A percentile compares a stretch with the other conserved stretches of the same genome.
These are phyloP conservation scores for Cercospora sp. DNA, from an alignment of 2,329 filamentous ascomycete species.

Conservation along the genomic window DNA sequence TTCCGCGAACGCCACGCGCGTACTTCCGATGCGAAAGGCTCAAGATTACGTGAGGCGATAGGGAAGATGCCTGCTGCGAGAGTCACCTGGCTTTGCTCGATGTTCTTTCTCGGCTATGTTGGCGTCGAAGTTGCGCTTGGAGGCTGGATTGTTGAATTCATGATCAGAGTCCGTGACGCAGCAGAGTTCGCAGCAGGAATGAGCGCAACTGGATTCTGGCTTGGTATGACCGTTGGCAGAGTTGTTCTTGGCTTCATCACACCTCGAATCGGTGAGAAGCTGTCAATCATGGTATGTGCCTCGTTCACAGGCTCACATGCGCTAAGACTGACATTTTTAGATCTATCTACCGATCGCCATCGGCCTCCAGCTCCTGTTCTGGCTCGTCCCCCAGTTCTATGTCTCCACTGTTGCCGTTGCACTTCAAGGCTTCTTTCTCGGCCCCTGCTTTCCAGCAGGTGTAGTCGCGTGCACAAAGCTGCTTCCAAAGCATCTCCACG, in stretches of 20 bases:
- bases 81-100: conserved; percentile 71
- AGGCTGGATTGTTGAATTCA: conserved; percentile 84
- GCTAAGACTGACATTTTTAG: conserved; percentile 32
- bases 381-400: conserved; percentile 76
- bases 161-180: conserved; percentile 73
- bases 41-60: conserved; percentile 56
- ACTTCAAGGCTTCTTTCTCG: conserved; percentile 75
- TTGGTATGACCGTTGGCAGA: conserved; percentile 74
- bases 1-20: conserved; percentile 56
- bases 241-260: conserved; percentile 75
- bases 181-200: conserved; percentile 71
- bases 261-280: conserved; percentile 69
- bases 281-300: conserved; percentile 45
- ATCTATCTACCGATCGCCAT: conserved; percentile 66
- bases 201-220: conserved; percentile 79
- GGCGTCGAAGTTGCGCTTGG: conserved; percentile 74
- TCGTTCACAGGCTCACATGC: no score
- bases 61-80: conserved; percentile 46
- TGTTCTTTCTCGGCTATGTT: conserved; percentile 77
- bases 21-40: conserved; percentile 46
- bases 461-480: conserved; percentile 73
- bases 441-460: conserved; percentile 74
- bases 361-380: conserved; percentile 70
- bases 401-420: conserved; percentile 71
- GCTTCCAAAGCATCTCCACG: conserved; percentile 70